Percentiles rank a stretch among this genome's conserved stretches.
These are phyloP conservation scores for Neurospora crassa DNA, from an alignment of 2,329 filamentous ascomycete genomes.

Conservation along the genomic window DNA sequence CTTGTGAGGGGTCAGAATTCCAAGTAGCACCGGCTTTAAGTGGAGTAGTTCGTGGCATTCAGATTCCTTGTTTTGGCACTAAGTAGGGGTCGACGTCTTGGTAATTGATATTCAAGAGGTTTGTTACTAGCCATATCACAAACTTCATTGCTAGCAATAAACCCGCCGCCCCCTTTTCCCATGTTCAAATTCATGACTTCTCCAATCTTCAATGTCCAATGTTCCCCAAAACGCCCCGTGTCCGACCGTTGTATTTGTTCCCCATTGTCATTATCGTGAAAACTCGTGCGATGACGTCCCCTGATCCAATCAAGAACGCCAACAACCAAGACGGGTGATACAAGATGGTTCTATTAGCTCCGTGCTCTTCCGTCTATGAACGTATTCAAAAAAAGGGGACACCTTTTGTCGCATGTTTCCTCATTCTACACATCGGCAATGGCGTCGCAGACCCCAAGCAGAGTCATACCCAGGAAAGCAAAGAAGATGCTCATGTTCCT, in stretches of 20 bases:
- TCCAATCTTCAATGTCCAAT: neutral
- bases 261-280: neutral
- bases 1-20: neutral
- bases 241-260: neutral
- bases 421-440: neutral
- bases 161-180: neutral
- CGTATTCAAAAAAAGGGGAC: neutral
- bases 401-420: too few relatives aligned
- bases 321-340: neutral
- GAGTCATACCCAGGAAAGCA: constrained; percentile 77
- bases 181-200: neutral
- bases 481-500: constrained; percentile 68
- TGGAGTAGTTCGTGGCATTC: neutral
- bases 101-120: neutral
- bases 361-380: neutral
- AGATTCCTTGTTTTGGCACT: neutral
- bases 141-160: neutral
- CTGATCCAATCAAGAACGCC: neutral
- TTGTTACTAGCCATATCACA: neutral
- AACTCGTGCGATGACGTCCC: neutral
- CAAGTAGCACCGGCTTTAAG: neutral
- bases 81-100: neutral
- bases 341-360: neutral
- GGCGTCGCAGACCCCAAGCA: constrained; percentile 78
- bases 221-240: neutral